Evolutionary conservation across 495 filamentous ascomycete species (phyloP).

Genomic region (Trichoderma erinaceum): DNA sequence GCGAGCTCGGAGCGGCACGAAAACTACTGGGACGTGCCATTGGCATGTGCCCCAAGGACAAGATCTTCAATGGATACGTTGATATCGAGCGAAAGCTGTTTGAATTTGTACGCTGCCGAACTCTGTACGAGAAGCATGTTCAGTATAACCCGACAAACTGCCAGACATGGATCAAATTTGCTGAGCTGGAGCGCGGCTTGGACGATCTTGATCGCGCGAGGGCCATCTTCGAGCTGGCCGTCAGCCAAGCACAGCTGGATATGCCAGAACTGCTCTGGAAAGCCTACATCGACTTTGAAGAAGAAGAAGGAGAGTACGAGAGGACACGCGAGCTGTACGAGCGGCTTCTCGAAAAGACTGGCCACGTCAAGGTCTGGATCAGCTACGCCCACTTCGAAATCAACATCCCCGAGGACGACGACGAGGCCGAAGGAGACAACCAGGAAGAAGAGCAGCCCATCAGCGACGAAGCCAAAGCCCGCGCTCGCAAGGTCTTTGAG

Average conservation of each 20-base stretch:
- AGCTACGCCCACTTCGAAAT: conserved; percentile 95
- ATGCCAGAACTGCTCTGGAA: conserved; percentile 99
- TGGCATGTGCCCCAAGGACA: conserved; percentile 93
- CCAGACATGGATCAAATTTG: conserved; percentile 91
- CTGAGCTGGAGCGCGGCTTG: conserved; percentile 82
- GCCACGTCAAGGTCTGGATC: conserved; percentile 98
- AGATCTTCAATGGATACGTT: conserved; percentile 88
- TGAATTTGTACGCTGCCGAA: conserved; percentile 85
- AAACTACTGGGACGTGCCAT: conserved; percentile 86
- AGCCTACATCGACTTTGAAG: conserved; percentile 96
- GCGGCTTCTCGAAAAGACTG: conserved; percentile 82
- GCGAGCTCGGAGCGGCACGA: conserved; percentile 68
- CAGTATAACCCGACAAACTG: conserved; percentile 84
- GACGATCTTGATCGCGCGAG: conserved; percentile 82
- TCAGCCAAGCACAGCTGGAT: conserved; percentile 77
- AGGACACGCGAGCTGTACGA: conserved; percentile 80
- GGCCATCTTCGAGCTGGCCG: conserved; percentile 89
- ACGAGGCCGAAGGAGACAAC: conserved; percentile 40
- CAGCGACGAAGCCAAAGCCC: conserved; percentile 73
- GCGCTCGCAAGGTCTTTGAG: conserved; percentile 78
- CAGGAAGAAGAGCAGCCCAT: conserved; percentile 53
- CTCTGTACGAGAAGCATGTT: conserved; percentile 86
- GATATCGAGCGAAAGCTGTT: conserved; percentile 85
- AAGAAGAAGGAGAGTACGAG: conserved; percentile 85
- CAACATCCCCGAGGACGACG: conserved; percentile 64